Base-by-base conservation (phyloP, 441 rosid species). In the Sinapis alba region DNA sequence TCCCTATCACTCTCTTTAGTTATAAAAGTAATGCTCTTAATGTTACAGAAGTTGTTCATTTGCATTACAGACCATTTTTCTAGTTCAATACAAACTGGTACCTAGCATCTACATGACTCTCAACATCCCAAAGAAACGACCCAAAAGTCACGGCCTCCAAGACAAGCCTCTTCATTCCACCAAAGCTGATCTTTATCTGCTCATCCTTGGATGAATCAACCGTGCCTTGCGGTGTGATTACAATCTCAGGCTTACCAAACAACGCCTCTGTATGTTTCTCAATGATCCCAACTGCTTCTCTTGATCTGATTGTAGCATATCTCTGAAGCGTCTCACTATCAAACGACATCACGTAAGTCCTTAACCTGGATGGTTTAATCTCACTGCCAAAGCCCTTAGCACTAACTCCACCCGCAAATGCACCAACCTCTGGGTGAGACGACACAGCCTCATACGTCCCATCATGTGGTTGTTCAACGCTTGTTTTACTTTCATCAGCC, bases 321-420 rank as follows among this genome's bases (percentile, higher is more conserved):
- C 84, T 92, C 72, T 95, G 93, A 71, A 95, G 94, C 11, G 97
- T 89, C 79, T 92, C 99, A 32, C 88, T 94, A 60, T 92, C 98
- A 43, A 95, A 89, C 19, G 96, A 85, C 99, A 94, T 90, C 69
- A 94, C 97, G 8, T 94, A 94, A 12, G 83, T 80, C 71, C 93
- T 83, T 80, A 94, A 79, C 18, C 92, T 69, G 27, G 93, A 89
- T 12, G 91, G 47, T 68, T 87, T 90, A 6, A 87, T 67, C 64
- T 83, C 96, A 11, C 69, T 24, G 16, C 92, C 87, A 62, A 85
- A 86, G 2, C 95, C 95, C 21, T 82, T 91, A 5, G 86, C 69
- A 65, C 80, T 85, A 41, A 84, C 32, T 6, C 90, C 91, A 1
- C 87, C 93, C 8, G 90, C 69, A 84, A 74, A 83, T 12, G 89